Evolutionary conservation across 495 filamentous ascomycete genomes (phyloP).

Genomic region (Aspergillus biplanus): DNA sequence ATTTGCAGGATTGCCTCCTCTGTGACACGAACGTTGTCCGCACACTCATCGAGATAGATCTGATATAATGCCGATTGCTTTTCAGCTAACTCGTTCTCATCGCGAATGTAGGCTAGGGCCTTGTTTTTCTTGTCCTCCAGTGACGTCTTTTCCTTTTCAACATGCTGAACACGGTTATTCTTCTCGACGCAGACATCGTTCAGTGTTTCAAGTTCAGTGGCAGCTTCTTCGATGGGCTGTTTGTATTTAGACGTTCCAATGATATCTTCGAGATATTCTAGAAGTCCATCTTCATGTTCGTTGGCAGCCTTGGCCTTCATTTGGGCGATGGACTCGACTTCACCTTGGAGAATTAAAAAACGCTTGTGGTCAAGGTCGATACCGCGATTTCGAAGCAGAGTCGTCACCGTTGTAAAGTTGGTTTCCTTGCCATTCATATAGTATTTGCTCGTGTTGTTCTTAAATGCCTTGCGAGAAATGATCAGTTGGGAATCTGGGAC

Average conservation of each 20-base stretch:
- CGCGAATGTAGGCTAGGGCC: constrained; percentile 81
- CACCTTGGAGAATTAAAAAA: constrained; percentile 94
- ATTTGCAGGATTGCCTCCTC: constrained; percentile 89
- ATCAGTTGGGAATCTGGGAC: constrained; percentile 82
- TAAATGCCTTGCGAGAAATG: constrained; percentile 91
- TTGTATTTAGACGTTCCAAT: constrained; percentile 99
- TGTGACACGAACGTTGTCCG: constrained; percentile 85
- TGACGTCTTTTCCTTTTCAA: constrained; percentile 92
- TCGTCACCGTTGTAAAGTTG: constrained; percentile 88
- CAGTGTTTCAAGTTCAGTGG: constrained; percentile 81
- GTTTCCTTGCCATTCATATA: constrained; percentile 89
- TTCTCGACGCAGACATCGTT: constrained; percentile 97
- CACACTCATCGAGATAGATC: constrained; percentile 82
- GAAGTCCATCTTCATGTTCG: constrained; percentile 92
- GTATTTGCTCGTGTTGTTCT: constrained; percentile 97
- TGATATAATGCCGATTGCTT: constrained; percentile 93
- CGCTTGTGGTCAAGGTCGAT: constrained; percentile 98
- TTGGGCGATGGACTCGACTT: constrained; percentile 97
- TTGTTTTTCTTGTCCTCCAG: constrained; percentile 97
- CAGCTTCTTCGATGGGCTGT: constrained; percentile 91
- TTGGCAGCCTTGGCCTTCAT: constrained; percentile 97
- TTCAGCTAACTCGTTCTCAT: constrained; percentile 88
- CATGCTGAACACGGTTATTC: constrained; percentile 90
- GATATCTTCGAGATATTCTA: constrained; percentile 98
- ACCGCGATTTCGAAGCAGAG: constrained; percentile 82